Conservation (phyloP, 164 flowering plant genomes). For the Sextonia rubra region DNA sequence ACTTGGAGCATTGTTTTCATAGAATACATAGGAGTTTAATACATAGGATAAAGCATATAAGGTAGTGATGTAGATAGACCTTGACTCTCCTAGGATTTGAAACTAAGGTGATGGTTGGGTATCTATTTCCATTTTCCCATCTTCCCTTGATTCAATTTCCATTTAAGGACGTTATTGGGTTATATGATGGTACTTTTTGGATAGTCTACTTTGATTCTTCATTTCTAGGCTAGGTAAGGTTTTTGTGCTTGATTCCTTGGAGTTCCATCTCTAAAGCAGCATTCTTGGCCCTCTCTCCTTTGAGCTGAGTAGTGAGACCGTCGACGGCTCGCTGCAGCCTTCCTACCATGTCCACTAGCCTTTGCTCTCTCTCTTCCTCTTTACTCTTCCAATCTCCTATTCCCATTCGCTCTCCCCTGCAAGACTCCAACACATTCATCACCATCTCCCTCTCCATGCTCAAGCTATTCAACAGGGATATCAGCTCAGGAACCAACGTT, state of each 20-base stretch:
- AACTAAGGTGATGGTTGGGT: too few relatives aligned
- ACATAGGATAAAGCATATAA: too few relatives aligned
- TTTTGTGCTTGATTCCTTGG: conserved; percentile 19
- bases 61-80: too few relatives aligned
- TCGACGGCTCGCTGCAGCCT: conserved; percentile 27
- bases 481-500: conserved; percentile 23
- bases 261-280: conserved; percentile 42
- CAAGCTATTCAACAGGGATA: conserved; percentile 42
- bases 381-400: background rate
- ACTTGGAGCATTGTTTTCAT: too few relatives aligned
- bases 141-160: too few relatives aligned
- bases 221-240: too few relatives aligned
- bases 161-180: too few relatives aligned
- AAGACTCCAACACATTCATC: conserved; percentile 24
- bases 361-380: conserved; percentile 17
- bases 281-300: conserved; percentile 42
- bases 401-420: conserved; percentile 15
- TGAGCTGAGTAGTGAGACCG: conserved; percentile 38
- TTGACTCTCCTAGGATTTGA: too few relatives aligned
- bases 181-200: too few relatives aligned
- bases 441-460: conserved; percentile 39
- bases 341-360: conserved; percentile 21
- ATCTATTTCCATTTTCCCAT: too few relatives aligned
- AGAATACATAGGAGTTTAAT: too few relatives aligned
- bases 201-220: too few relatives aligned